A percentile compares a stretch with the other conserved stretches of the same genome.
Evolutionary conservation across 768 basidiomycete species (phyloP).

Genomic region (Leccinum disarticulatum): DNA sequence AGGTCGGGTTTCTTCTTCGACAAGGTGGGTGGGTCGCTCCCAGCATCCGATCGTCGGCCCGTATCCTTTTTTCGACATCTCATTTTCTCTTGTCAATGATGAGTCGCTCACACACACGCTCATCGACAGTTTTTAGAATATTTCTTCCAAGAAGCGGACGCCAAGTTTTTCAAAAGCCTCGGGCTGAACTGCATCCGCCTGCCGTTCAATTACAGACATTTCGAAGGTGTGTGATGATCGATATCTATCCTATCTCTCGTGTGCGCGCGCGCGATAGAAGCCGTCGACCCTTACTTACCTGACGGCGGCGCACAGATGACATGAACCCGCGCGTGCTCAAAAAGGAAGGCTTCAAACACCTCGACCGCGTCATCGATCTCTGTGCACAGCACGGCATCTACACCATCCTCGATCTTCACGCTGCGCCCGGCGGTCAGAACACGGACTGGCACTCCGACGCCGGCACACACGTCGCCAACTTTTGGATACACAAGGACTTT

Average conservation of each 20-base stretch:
- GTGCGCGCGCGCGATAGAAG: background rate
- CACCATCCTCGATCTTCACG: slow-evolving; percentile 80
- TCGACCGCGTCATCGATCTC: slow-evolving; percentile 75
- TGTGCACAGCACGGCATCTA: slow-evolving; percentile 76
- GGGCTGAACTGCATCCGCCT: slow-evolving; percentile 80
- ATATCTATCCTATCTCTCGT: background rate
- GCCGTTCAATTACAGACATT: slow-evolving; percentile 73
- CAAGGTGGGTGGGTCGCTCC: slow-evolving; percentile 48
- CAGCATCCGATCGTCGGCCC: background rate
- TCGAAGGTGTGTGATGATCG: slow-evolving; percentile 41
- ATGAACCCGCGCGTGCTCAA: slow-evolving; percentile 79
- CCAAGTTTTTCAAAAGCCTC: slow-evolving; percentile 72
- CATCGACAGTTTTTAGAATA: slow-evolving; percentile 70
- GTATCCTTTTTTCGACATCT: background rate
- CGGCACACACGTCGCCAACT: slow-evolving; percentile 66
- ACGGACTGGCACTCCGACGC: slow-evolving; percentile 80
- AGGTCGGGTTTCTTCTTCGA: slow-evolving; percentile 83
- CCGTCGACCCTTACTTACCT: slow-evolving; percentile 6
- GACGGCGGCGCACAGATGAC: slow-evolving; percentile 46
- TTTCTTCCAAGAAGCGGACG: slow-evolving; percentile 78
- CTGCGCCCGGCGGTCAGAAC: slow-evolving; percentile 74
- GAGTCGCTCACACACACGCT: background rate
- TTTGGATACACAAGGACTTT: slow-evolving; percentile 86
- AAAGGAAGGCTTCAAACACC: slow-evolving; percentile 72
- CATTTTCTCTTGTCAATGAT: background rate